phyloP scores from a whole-genome alignment of 2,329 filamentous ascomycete species.

The Exophiala calicioides region DNA sequence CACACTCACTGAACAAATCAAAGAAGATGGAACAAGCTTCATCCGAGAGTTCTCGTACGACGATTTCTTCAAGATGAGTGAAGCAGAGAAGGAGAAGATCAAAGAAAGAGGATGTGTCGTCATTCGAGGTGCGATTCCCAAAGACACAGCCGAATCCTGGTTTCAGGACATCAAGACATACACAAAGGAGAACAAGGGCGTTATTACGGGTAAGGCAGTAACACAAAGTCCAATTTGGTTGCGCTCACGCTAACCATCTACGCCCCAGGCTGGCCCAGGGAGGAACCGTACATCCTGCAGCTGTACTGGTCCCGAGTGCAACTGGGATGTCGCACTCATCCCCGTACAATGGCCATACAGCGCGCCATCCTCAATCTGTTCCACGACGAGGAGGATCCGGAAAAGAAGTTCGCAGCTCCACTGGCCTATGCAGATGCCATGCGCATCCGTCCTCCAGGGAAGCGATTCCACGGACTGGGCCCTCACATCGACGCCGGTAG shows the following conservation, averaged over 20 bases:
- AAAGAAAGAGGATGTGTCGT: slow-evolving; percentile 35
- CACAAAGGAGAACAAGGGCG: slow-evolving; percentile 37
- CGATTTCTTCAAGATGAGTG: slow-evolving; percentile 32
- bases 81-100: slow-evolving; percentile 32
- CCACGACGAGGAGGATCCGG: slow-evolving; percentile 35
- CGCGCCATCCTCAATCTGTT: slow-evolving; percentile 41
- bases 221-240: too few species aligned
- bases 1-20: slow-evolving; percentile 39
- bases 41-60: slow-evolving; percentile 38
- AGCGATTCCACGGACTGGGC: slow-evolving; percentile 43
- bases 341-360: slow-evolving; percentile 40
- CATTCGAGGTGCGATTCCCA: slow-evolving; percentile 20
- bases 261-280: slow-evolving; percentile 38
- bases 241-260: too few species aligned
- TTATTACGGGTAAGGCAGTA: slow-evolving; percentile 17
- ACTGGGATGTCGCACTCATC: slow-evolving; percentile 40
- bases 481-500: slow-evolving; percentile 49
- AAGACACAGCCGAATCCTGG: slow-evolving; percentile 4
- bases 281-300: slow-evolving; percentile 41
- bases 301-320: slow-evolving; percentile 44
- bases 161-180: slow-evolving; percentile 36
- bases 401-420: slow-evolving; percentile 35
- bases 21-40: slow-evolving; percentile 34
- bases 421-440: slow-evolving; percentile 43
- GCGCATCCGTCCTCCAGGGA: slow-evolving; percentile 41